Conservation (phyloP, 768 basidiomycete species). For the Chalciporus chontae region DNA sequence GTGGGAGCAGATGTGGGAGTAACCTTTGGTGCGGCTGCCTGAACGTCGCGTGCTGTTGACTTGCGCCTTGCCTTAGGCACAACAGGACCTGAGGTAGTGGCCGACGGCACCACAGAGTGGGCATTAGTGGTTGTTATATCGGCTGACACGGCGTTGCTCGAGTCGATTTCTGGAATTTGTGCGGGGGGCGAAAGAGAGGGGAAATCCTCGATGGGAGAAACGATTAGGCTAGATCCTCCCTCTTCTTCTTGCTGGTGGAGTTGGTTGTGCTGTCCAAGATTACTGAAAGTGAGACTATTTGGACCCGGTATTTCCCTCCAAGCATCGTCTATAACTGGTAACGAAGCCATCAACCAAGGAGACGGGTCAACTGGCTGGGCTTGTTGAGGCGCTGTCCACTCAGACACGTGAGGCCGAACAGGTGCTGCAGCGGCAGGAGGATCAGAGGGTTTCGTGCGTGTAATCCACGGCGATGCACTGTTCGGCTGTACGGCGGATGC, state of each 20-base stretch:
- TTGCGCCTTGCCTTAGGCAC: slow-evolving; percentile 26
- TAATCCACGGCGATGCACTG: slow-evolving; percentile 22
- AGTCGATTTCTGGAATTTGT: slow-evolving; percentile 14
- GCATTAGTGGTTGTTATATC: not conserved
- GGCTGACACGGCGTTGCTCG: slow-evolving; percentile 7
- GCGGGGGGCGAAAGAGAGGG: slow-evolving; percentile 12
- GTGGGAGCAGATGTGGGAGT: slow-evolving; percentile 5
- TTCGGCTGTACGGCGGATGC: slow-evolving; percentile 23
- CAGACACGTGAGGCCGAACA: slow-evolving; percentile 26
- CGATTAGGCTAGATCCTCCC: slow-evolving; percentile 12
- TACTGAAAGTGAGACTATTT: slow-evolving; percentile 53
- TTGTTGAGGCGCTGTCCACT: slow-evolving; percentile 35
- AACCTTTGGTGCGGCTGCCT: slow-evolving; percentile 20
- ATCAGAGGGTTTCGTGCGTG: slow-evolving; percentile 18
- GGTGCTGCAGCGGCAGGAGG: slow-evolving; percentile 16
- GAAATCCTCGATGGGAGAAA: slow-evolving; percentile 18
- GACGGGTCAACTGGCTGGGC: slow-evolving; percentile 40
- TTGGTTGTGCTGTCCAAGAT: slow-evolving; percentile 57
- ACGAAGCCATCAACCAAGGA: slow-evolving; percentile 52
- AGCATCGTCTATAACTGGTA: slow-evolving; percentile 42
- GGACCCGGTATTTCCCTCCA: slow-evolving; percentile 45
- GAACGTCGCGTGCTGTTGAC: slow-evolving; percentile 24
- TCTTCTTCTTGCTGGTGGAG: slow-evolving; percentile 42
- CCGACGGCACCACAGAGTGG: slow-evolving; percentile 10
- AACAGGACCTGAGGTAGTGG: slow-evolving; percentile 17